Conservation (phyloP, 441 rosid genomes). For the Bruguiera hainesii region DNA sequence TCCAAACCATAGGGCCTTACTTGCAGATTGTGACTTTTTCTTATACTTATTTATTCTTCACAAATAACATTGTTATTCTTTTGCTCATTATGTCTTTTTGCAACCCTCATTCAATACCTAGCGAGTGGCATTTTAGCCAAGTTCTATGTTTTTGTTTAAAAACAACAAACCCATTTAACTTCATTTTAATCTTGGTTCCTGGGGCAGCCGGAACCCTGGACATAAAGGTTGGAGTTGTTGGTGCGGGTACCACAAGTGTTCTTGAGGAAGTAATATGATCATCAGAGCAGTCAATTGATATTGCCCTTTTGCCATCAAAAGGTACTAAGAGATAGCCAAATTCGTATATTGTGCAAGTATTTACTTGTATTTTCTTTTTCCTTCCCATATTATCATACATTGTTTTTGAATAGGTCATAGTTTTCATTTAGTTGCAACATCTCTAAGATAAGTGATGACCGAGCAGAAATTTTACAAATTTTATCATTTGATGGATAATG, state of each 20-base stretch:
- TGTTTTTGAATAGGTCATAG: too few species aligned
- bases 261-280: constrained; percentile 55
- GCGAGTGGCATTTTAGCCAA: too few species aligned
- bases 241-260: constrained; percentile 83
- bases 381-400: neutral
- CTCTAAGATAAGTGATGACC: neutral
- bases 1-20: too few species aligned
- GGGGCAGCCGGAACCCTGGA: constrained; percentile 86
- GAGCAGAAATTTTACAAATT: neutral
- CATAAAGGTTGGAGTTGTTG: constrained; percentile 76
- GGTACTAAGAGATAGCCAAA: constrained; percentile 35
- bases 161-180: neutral
- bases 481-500: too few species aligned
- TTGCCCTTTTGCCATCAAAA: constrained; percentile 83
- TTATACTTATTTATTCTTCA: too few species aligned
- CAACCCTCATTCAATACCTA: too few species aligned
- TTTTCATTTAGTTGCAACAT: neutral
- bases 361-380: neutral
- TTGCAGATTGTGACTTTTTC: too few species aligned
- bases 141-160: neutral
- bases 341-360: neutral
- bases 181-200: constrained; percentile 21
- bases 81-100: too few species aligned
- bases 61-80: too few species aligned
- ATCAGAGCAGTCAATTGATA: constrained; percentile 37